These are phyloP conservation scores for Hordeum pubiflorum DNA, from an alignment of 202 grass and related monocot species.

Conservation along the genomic window DNA sequence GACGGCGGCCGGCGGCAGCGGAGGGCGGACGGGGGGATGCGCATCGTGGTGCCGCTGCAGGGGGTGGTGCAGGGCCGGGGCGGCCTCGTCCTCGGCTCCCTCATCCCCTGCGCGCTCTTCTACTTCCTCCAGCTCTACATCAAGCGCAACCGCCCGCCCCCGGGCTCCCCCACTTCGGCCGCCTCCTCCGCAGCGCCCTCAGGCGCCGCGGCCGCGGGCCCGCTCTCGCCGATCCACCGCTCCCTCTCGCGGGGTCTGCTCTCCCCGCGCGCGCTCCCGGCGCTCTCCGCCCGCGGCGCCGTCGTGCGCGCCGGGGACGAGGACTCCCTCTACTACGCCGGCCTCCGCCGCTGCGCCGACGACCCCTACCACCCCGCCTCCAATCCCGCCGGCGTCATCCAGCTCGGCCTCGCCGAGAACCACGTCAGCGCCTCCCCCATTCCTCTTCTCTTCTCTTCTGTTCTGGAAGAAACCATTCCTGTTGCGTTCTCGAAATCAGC, in stretches of 20 bases:
- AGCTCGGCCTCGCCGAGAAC: constrained; percentile 92
- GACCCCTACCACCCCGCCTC: constrained; percentile 43
- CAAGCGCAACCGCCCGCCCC: constrained; percentile 64
- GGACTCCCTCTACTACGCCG: constrained; percentile 75
- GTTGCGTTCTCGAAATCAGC: background rate
- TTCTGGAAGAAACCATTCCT: background rate
- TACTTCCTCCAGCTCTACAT: constrained; percentile 97
- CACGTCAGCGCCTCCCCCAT: constrained; percentile 20
- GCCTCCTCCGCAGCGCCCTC: background rate
- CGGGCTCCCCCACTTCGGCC: constrained; percentile 6
- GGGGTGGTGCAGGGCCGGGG: constrained; percentile 91
- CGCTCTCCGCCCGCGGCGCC: constrained; percentile 44
- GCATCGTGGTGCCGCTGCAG: constrained; percentile 87
- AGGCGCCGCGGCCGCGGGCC: background rate
- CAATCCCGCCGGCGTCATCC: constrained; percentile 68
- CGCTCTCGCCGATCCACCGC: constrained; percentile 34
- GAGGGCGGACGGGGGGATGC: constrained; percentile 76
- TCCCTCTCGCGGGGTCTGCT: constrained; percentile 57
- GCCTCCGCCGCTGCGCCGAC: constrained; percentile 42
- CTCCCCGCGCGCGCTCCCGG: constrained; percentile 32
- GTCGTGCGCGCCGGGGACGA: constrained; percentile 31
- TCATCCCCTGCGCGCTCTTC: constrained; percentile 98
- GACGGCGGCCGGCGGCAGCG: background rate
- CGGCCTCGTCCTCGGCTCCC: constrained; percentile 89
- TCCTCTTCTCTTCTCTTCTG: background rate